Base-by-base conservation (phyloP, 176 grass and related monocot genomes). In the Elaeis guineensis region DNA sequence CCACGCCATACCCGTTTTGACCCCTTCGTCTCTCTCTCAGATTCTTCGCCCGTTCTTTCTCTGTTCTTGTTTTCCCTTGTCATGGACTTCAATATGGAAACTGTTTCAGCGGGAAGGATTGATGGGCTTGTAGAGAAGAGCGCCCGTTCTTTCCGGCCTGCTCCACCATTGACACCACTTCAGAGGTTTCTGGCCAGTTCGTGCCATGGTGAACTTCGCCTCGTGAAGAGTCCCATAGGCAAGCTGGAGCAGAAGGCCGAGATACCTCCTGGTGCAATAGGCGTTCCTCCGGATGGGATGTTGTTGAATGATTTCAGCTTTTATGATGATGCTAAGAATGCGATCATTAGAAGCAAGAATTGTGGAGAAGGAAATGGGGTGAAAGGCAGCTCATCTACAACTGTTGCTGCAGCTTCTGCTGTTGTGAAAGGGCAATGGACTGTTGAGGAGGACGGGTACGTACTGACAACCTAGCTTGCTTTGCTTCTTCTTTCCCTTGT, bases 361-460 rank as follows among this genome's bases (percentile, higher is more conserved):
- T 23, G 23, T 3, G 5, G 30, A 25, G 4, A 28, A 15, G 18
- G 15, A 14, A 60, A 75, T 5, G 50, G 64, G 58, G 62, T 19
- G 28, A 26, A 21, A 17, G 29, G 26, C 5, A 55, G 61, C 44
- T 25, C 51, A 7, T 25, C 65, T 5, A 12, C 35, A 12, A 44
- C 35, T 3, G 35, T 54, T 57, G 29, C 63, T 65, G 32, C 49
- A 54, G 5, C 3, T 50, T 30, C 28, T 17, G 0, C 69, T 66
- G 61, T 77, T 52, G 60, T 69, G 49, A 95, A 86, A 62, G 77
- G 86, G 21, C 62, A 82, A 17, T 90, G 83, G 86, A 90, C 83
- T 4, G 59, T 59, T 0, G 74, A 84, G 63, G 90, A 95, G 32
- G 90, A 95, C 17, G 77, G 56, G 90, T 84, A 57, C 29, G 90